Base-by-base conservation (phyloP, 148 eudicot species). In the Drosera capensis region DNA sequence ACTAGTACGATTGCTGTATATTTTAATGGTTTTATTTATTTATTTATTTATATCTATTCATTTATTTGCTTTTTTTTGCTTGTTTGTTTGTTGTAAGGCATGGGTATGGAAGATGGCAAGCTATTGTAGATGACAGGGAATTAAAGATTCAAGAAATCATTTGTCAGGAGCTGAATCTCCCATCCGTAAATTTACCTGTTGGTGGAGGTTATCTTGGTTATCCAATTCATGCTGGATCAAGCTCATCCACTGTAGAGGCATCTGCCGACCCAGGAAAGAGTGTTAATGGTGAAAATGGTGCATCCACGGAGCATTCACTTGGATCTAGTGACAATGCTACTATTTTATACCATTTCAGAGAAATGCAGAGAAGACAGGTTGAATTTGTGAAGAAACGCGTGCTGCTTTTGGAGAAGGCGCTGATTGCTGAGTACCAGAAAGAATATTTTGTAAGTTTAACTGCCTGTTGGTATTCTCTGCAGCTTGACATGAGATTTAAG, bases 101-200 rank as follows among this genome's bases (percentile, higher is more conserved):
- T 65, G 99, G 99, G 40, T 90, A 84, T 64, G 99, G 93, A 68
- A 75, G 80, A 74, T 90, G 95, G 95, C 93, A 84, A 74, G 87
- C 95, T 43, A 80, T 90, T 57, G 78, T 90, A 54, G 99, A 90
- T 38, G 93, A 90, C 71, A 90, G 73, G 68, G 87, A 71, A 14
- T 56, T 78, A 53, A 64, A 49, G 57, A 53, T 90, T 45, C 93
- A 78, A 52, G 99, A 90, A 39, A 52, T 80, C 22, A 78, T 90
- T 25, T 75, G 93, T 62, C 79, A 78, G 52, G 99, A 80, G 63
- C 55, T 84, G 65, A 90, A 84, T 59, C 88, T 90, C 45, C 80
- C 94, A 9, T 5, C 67, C 20, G 58, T 80, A 28, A 77, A 66
- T 55, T 68, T 75, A 39, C 68, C 73, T 41, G 64, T 35, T 38